Evolutionary conservation across 2,329 filamentous ascomycete genomes (phyloP), one percentile per base, ranked within the genome.

Genomic region (Bisporella sp.): DNA sequence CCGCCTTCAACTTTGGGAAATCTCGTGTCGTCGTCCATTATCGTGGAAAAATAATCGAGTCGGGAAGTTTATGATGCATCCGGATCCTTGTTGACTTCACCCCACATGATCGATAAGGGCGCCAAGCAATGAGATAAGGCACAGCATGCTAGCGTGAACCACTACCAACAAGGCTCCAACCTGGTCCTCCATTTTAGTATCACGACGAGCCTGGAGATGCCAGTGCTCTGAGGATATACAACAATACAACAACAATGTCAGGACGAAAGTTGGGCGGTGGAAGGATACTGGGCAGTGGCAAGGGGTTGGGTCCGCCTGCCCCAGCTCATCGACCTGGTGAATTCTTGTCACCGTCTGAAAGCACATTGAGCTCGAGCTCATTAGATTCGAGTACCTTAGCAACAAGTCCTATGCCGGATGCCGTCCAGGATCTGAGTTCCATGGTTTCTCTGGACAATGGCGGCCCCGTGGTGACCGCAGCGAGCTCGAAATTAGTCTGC

Each of bases 221-320:
- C 21, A 21, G 21, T 21, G 57, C 54, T 60, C 48, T 39, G 57
- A 61, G 59, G 56, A 46, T 46, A 53, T 21, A 39, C 32, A 46
- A 57, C 54, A 21, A 57, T 53, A 54, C 54, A 57, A 54, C 58
- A 53, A 58, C 56, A 48, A 95, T 95, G 89, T 86, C 89, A 62
- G 79, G 79, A 69, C 83, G 88, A 74, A 91, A 87, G 75, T 79
- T 96, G 68, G 92, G 92, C 70, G 91, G 92, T 71, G 92, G 92
- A 68, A 84, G 92, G 73, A 84, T 96, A 65, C 75, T 96, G 62
- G 92, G 92, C 64, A 95, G 79, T 72, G 89, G 89, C 63, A 89
- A 85, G 69, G 83, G 85, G 63, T 81, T 96, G 62, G 86, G 84
- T 60, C 86, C 89, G 62, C 73, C 78, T 56, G 54, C 59, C 76